phyloP scores from a whole-genome alignment of 352 stramenopile genomes.

The Phytopythium helicoides region DNA sequence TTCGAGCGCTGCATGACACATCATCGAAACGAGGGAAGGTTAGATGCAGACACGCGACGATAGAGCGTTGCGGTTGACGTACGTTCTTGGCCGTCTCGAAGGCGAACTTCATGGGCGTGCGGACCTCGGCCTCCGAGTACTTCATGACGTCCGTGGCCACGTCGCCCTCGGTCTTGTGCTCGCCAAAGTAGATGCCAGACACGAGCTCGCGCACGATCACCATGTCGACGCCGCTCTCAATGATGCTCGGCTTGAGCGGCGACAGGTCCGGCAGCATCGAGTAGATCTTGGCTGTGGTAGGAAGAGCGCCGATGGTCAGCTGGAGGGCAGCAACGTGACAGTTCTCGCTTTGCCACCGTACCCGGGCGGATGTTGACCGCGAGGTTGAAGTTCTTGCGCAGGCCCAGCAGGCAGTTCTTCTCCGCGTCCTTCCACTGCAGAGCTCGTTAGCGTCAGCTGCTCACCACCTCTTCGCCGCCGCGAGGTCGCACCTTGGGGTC shows the following conservation, averaged over 20 bases:
- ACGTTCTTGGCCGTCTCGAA: constrained; percentile 83
- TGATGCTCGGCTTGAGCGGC: constrained; percentile 96
- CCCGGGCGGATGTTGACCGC: constrained; percentile 97
- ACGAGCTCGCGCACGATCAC: constrained; percentile 99
- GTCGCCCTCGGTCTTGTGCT: constrained; percentile 69
- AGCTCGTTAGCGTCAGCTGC: neutral
- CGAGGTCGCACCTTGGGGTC: constrained; percentile 57
- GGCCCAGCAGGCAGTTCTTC: constrained; percentile 97
- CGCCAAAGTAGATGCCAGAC: constrained; percentile 99
- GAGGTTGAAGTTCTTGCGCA: constrained; percentile 97
- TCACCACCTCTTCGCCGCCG: neutral
- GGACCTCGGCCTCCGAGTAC: constrained; percentile 94
- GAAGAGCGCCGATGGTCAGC: neutral
- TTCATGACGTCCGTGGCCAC: constrained; percentile 96
- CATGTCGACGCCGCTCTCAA: constrained; percentile 96
- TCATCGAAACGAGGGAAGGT: too few relatives aligned
- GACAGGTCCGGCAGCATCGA: constrained; percentile 96
- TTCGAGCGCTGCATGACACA: constrained; percentile 82
- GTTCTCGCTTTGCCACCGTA: constrained; percentile 10
- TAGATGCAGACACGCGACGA: too few relatives aligned
- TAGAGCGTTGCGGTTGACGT: too few relatives aligned
- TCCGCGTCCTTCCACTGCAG: constrained; percentile 82
- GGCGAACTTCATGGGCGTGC: constrained; percentile 81
- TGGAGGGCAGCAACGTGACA: too few relatives aligned
- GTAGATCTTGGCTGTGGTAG: constrained; percentile 93